Conservation (phyloP, 2,329 filamentous ascomycete species). For the Didymella keratinophila region DNA sequence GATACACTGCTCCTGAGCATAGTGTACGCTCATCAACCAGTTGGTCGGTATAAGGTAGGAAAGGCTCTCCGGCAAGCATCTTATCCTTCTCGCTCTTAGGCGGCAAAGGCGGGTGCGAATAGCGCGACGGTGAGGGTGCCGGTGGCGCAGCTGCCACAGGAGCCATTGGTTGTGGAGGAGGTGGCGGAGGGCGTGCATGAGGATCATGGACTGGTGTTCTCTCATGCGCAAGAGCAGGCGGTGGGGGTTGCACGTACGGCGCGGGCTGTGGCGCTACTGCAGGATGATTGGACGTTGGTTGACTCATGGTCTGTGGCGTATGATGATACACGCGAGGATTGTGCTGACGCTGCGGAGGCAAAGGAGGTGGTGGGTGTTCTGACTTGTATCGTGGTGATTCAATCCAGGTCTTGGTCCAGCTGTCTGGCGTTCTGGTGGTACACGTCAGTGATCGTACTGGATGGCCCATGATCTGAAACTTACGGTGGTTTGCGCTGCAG, state of each 20-base stretch:
- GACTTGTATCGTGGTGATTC: constrained; percentile 14
- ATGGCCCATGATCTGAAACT: neutral
- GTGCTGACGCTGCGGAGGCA: constrained; percentile 37
- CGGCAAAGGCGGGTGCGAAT: constrained; percentile 36
- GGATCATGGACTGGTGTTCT: constrained; percentile 32
- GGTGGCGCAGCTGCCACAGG: constrained; percentile 27
- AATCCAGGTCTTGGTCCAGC: constrained; percentile 13
- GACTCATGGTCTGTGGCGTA: constrained; percentile 37
- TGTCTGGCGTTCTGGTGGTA: constrained; percentile 7
- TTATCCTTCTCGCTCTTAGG: constrained; percentile 79
- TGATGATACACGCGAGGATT: constrained; percentile 43
- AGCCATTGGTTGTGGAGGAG: constrained; percentile 30
- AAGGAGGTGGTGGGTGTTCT: constrained; percentile 18
- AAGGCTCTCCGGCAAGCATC: constrained; percentile 82
- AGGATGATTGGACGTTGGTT: constrained; percentile 29
- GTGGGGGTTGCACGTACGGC: constrained; percentile 12
- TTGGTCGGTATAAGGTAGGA: constrained; percentile 78
- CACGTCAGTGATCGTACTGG: constrained; percentile 5
- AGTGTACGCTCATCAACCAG: constrained; percentile 83
- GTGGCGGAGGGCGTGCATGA: constrained; percentile 25
- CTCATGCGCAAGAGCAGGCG: constrained; percentile 54
- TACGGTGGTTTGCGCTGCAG: constrained; percentile 47
- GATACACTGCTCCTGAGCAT: constrained; percentile 81
- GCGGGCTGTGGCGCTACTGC: constrained; percentile 23
- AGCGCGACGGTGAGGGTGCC: constrained; percentile 32